phyloP scores from a whole-genome alignment of 2,329 filamentous ascomycete species.

The Myriangium duriaei region DNA sequence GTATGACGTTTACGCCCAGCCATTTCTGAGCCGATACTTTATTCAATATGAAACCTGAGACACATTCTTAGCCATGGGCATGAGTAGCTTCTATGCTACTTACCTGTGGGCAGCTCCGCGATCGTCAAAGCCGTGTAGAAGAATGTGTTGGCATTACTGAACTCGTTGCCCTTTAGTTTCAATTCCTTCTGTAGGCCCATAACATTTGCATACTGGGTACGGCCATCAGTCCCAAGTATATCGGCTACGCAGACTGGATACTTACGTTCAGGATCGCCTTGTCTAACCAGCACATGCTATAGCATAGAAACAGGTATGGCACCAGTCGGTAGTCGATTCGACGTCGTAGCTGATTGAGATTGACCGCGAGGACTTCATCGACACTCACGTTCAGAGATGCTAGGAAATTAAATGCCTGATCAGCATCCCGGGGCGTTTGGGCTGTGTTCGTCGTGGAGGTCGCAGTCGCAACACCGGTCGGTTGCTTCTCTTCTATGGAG shows the following conservation, averaged over 20 bases:
- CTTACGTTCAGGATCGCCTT: conserved; percentile 51
- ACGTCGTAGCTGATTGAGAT: conserved; percentile 35
- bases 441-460: too few relatives aligned
- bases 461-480: too few relatives aligned
- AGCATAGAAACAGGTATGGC: conserved; percentile 49
- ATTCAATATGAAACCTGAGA: conserved; percentile 36
- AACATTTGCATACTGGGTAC: conserved; percentile 48
- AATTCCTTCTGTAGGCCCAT: conserved; percentile 50
- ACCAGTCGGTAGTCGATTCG: conserved; percentile 49
- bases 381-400: conserved; percentile 10
- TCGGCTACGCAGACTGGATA: conserved; percentile 10
- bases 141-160: conserved; percentile 48
- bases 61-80: neutral
- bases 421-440: conserved; percentile 2
- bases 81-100: conserved; percentile 12
- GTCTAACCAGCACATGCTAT: conserved; percentile 51
- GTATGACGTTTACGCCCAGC: conserved; percentile 46
- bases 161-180: conserved; percentile 45
- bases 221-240: neutral
- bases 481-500: too few relatives aligned
- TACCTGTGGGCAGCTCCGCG: conserved; percentile 49
- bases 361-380: conserved; percentile 11
- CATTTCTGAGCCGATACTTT: conserved; percentile 47
- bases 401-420: conserved; percentile 8
- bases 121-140: conserved; percentile 50